Evolutionary conservation across 1,139 yeast genomes (phyloP), one percentile per base, ranked within the genome.

Genomic region (Komagataea norvegica): DNA sequence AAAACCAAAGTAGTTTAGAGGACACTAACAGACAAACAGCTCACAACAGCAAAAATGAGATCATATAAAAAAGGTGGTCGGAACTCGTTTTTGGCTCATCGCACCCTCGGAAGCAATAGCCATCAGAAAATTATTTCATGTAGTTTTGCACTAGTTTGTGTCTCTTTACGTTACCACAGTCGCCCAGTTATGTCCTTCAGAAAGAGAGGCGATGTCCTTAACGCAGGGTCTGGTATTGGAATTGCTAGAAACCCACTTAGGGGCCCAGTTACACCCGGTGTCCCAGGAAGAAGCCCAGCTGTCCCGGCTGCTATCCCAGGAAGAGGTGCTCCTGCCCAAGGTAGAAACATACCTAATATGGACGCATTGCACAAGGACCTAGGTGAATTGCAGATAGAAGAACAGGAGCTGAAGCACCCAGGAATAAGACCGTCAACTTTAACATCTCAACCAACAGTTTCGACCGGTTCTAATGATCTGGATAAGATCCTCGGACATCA

Each of bases 401-500:
- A 48, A 34, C 44, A 48, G 29, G 42, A 42, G 17, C 37, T 52
- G 44, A 50, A 55, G 25, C 80, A 77, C 51, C 77, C 79, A 0
- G 87, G 83, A 3, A 68, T 83, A 1, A 70, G 79, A 45, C 95
- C 96, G 0, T 88, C 96, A 0, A 65, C 79, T 2, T 67, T 81
- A 25, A 80, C 88, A 4, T 81, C 95, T 1, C 79, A 77, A 40
- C 81, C 86, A 2, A 76, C 88, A 1, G 68, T 81, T 0, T 84
- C 96, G 0, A 81, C 93, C 0, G 96, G 96, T 3, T 71, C 81
- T 17, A 56, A 68, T 5, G 91, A 85, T 54, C 60, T 91, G 25
- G 97, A 91, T 57, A 77, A 72, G 46, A 62, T 87, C 2, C 58
- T 91, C 39, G 75, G 74, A 1, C 97, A 91, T 58, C 86, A 77